phyloP scores from a whole-genome alignment of 768 basidiomycete species.

The Coprinopsis cinerea region DNA sequence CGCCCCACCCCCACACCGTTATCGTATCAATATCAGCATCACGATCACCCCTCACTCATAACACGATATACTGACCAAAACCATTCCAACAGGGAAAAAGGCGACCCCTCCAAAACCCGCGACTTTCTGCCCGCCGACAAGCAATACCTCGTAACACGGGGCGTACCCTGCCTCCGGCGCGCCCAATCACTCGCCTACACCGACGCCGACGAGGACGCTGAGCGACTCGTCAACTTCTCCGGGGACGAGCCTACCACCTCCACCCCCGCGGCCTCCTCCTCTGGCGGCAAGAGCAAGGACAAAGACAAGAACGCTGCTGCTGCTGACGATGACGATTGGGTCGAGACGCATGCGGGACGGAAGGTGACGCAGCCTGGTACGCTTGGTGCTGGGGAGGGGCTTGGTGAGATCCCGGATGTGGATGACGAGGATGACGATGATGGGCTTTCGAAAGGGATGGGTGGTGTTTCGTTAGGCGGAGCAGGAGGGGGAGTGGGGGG shows the following conservation, averaged over 20 bases:
- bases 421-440: slow-evolving; percentile 48
- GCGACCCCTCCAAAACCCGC: slow-evolving; percentile 76
- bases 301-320: background rate
- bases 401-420: slow-evolving; percentile 85
- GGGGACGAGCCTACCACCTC: slow-evolving; percentile 31
- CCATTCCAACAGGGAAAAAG: slow-evolving; percentile 71
- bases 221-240: slow-evolving; percentile 83
- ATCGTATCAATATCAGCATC: no score
- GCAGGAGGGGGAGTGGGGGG: slow-evolving; percentile 8
- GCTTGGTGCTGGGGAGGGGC: slow-evolving; percentile 38
- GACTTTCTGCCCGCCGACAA: slow-evolving; percentile 95
- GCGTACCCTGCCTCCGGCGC: slow-evolving; percentile 94
- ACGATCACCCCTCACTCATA: no score
- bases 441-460: slow-evolving; percentile 38
- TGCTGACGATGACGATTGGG: slow-evolving; percentile 84
- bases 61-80: slow-evolving; percentile 6
- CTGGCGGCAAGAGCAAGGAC: background rate
- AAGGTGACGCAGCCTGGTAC: slow-evolving; percentile 48
- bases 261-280: background rate
- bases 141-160: slow-evolving; percentile 93
- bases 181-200: slow-evolving; percentile 91
- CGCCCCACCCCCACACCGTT: no score
- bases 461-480: slow-evolving; percentile 38
- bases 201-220: slow-evolving; percentile 94
- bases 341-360: slow-evolving; percentile 92